phyloP scores from a whole-genome alignment of 768 basidiomycete genomes.

The Amanita fuliginea region DNA sequence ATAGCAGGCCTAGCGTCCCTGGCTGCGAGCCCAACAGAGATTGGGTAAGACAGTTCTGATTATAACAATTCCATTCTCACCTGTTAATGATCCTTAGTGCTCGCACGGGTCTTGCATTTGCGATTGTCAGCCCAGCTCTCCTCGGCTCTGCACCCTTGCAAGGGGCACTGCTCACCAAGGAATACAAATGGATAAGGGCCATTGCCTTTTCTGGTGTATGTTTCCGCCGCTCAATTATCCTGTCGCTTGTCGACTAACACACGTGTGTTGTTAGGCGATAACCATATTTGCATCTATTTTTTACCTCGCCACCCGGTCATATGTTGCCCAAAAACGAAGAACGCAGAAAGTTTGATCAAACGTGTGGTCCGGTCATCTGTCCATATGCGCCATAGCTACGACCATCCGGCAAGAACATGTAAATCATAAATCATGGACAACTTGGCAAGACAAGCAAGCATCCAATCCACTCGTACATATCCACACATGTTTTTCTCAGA shows the following conservation, averaged over 20 bases:
- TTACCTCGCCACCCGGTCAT: neutral
- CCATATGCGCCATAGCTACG: too few species aligned
- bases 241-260: neutral
- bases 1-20: constrained; percentile 20
- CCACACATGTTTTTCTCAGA: neutral
- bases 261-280: neutral
- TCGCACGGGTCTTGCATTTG: constrained; percentile 24
- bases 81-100: constrained; percentile 15
- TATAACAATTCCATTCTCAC: neutral
- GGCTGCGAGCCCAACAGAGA: constrained; percentile 20
- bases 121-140: constrained; percentile 20
- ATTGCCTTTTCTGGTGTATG: constrained; percentile 25
- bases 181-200: constrained; percentile 21
- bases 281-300: neutral
- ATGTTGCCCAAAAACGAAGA: neutral
- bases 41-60: constrained; percentile 18
- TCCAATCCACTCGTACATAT: neutral
- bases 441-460: neutral
- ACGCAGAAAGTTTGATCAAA: neutral
- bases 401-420: too few species aligned
- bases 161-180: constrained; percentile 20
- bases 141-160: constrained; percentile 25
- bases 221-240: neutral
- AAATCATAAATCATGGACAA: neutral
- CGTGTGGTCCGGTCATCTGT: neutral